Percentiles rank a stretch among this genome's conserved stretches.
Conservation (phyloP, 169 alveolate species). For the Plasmodium gallinaceum region DNA sequence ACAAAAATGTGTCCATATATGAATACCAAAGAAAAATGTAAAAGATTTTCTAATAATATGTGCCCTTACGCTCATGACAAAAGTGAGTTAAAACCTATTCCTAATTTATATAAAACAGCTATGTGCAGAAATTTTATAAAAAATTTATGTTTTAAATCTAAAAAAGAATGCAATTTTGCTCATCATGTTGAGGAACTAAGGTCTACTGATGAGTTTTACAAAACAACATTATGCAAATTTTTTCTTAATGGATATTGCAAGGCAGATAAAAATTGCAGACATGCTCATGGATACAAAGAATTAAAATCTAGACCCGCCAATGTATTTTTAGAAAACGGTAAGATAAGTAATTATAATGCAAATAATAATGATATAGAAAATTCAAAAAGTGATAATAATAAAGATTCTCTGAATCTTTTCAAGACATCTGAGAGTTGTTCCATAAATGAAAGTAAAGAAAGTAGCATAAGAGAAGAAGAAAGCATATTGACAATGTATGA, state of each 20-base stretch:
- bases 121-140: constrained; percentile 78
- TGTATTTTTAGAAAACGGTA: constrained; percentile 3
- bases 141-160: constrained; percentile 65
- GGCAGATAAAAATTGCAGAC: constrained; percentile 75
- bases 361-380: constrained; percentile 10
- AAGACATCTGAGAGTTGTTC: constrained; percentile 27
- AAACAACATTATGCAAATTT: constrained; percentile 74
- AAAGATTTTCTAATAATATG: constrained; percentile 75
- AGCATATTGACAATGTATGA: constrained; percentile 13
- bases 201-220: constrained; percentile 77
- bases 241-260: constrained; percentile 75
- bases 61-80: constrained; percentile 78
- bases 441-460: constrained; percentile 7
- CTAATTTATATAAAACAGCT: constrained; percentile 77
- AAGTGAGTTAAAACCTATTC: constrained; percentile 76
- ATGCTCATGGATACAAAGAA: constrained; percentile 77
- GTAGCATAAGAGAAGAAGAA: constrained; percentile 14
- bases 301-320: constrained; percentile 48
- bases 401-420: constrained; percentile 12
- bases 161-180: constrained; percentile 75
- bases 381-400: constrained; percentile 8
- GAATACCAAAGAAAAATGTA: constrained; percentile 78
- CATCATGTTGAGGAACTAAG: constrained; percentile 77
- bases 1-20: constrained; percentile 78
- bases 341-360: background rate